These are phyloP conservation scores for Podila clonocystis DNA, from an alignment of 192 early-diverging fungal species.

Conservation along the genomic window DNA sequence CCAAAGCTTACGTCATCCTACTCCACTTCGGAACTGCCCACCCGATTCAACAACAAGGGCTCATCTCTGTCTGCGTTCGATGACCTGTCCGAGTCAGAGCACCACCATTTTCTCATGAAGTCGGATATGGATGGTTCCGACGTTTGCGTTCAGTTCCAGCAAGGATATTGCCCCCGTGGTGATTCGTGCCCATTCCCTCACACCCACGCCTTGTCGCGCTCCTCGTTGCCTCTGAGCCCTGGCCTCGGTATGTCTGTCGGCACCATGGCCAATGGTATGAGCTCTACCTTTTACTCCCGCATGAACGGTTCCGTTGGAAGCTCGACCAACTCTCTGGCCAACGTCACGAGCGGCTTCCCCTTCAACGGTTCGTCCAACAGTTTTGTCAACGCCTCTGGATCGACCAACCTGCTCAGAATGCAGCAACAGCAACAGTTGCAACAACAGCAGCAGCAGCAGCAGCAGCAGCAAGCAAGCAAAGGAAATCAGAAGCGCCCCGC, in stretches of 20 bases:
- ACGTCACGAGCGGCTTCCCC: constrained; percentile 24
- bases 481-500: constrained; percentile 44
- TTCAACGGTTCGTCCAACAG: constrained; percentile 37
- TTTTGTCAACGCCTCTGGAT: constrained; percentile 20
- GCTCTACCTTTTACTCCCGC: constrained; percentile 26
- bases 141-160: constrained; percentile 53
- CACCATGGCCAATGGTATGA: constrained; percentile 24
- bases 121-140: constrained; percentile 29
- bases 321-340: constrained; percentile 23
- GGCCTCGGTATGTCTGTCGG: constrained; percentile 29
- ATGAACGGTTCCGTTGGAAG: constrained; percentile 21
- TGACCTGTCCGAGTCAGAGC: constrained; percentile 19
- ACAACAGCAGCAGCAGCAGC: constrained; percentile 28
- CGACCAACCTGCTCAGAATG: constrained; percentile 38
- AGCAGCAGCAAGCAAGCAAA: constrained; percentile 32
- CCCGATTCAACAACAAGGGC: constrained; percentile 34
- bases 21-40: constrained; percentile 55
- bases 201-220: constrained; percentile 37
- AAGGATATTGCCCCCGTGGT: constrained; percentile 57
- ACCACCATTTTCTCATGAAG: constrained; percentile 25
- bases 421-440: constrained; percentile 36
- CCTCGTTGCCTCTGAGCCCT: constrained; percentile 28
- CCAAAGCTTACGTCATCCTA: constrained; percentile 56
- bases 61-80: constrained; percentile 38
- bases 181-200: constrained; percentile 66